A percentile compares a stretch with the other conserved stretches of the same genome.
Evolutionary conservation across 2,329 filamentous ascomycete genomes (phyloP).

Genomic region (Zymoseptoria pseudotritici): DNA sequence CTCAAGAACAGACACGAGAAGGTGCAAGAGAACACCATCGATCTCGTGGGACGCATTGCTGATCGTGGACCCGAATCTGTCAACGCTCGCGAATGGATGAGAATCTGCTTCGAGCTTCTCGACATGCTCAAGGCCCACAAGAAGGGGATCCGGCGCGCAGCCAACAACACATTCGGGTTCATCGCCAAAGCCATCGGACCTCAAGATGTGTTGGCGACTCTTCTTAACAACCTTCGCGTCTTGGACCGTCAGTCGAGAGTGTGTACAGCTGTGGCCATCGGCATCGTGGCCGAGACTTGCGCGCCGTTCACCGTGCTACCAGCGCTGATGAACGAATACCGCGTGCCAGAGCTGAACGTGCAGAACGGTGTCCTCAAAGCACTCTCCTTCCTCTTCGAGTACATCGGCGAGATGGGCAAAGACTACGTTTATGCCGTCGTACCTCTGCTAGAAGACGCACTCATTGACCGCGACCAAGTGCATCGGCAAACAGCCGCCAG

Average conservation of each 20-base stretch:
- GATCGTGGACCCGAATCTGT: conserved; percentile 95
- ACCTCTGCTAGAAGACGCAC: conserved; percentile 87
- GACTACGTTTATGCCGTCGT: conserved; percentile 99
- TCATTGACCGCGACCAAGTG: conserved; percentile 96
- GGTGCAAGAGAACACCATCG: conserved; percentile 98
- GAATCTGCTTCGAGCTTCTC: conserved; percentile 96
- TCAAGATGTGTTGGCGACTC: conserved; percentile 89
- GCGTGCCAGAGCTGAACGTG: conserved; percentile 95
- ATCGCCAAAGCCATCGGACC: conserved; percentile 98
- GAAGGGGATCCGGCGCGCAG: conserved; percentile 94
- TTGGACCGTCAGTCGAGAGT: conserved; percentile 97
- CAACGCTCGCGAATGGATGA: conserved; percentile 98
- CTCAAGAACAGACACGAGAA: conserved; percentile 97
- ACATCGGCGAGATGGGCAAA: conserved; percentile 98
- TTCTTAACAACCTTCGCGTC: conserved; percentile 92
- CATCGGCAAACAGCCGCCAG: conserved; percentile 93
- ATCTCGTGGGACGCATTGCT: conserved; percentile 93
- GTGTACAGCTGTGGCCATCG: conserved; percentile 96
- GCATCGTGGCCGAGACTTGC: conserved; percentile 96
- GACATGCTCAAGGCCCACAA: conserved; percentile 99
- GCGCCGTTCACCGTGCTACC: conserved; percentile 98
- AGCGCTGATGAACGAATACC: conserved; percentile 98
- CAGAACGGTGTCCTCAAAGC: conserved; percentile 98
- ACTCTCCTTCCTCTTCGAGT: conserved; percentile 94
- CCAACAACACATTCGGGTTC: conserved; percentile 99